Conservation (phyloP, 345 rosid genomes). For the Dipteronia sinensis region DNA sequence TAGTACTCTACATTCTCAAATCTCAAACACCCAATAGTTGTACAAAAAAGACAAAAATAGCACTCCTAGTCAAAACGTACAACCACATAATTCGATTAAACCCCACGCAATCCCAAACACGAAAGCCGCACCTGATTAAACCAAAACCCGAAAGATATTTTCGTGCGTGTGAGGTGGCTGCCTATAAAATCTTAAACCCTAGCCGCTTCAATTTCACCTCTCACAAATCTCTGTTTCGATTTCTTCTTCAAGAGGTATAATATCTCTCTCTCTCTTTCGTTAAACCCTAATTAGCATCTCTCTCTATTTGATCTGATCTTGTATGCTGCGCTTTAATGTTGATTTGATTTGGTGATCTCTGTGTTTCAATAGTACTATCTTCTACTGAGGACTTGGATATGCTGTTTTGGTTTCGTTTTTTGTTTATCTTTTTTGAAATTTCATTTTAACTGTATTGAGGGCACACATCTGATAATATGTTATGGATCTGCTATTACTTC, state of each 20-base stretch:
- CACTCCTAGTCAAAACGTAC: too few species aligned
- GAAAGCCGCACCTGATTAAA: too few species aligned
- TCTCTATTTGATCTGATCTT: too few species aligned
- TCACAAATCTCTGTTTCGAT: not conserved
- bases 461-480: too few species aligned
- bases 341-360: not conserved
- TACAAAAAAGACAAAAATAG: too few species aligned
- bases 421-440: not conserved
- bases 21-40: too few species aligned
- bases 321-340: not conserved
- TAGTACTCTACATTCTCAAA: too few species aligned
- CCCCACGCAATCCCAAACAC: too few species aligned
- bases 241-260: slow-evolving; percentile 5
- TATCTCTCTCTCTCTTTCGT: not conserved
- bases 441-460: not conserved
- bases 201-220: slow-evolving; percentile 26
- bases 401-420: not conserved
- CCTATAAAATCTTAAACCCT: slow-evolving; percentile 36
- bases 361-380: not conserved
- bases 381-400: not conserved
- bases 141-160: not conserved
- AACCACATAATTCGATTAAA: too few species aligned
- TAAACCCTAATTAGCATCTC: not conserved
- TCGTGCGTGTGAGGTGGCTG: not conserved
- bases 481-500: too few species aligned